Evolutionary conservation across 2,329 filamentous ascomycete genomes (phyloP).

Genomic region (Phoma sp.): DNA sequence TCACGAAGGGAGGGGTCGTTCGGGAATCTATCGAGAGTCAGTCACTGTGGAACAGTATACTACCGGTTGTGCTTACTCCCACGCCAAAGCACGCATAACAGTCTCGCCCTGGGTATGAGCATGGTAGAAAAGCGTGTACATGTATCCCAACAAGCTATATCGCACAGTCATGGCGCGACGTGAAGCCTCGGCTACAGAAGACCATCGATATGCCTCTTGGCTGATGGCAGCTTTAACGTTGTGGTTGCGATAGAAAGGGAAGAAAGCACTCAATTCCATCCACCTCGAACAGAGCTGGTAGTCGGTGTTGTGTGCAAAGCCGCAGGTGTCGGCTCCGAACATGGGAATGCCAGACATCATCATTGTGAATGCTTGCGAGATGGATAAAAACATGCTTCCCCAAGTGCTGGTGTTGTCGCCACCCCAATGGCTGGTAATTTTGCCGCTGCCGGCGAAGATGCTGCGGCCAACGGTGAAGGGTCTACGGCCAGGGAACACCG

Average conservation of each 20-base stretch:
- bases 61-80: constrained; percentile 54
- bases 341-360: constrained; percentile 74
- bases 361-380: constrained; percentile 75
- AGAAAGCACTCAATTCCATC: constrained; percentile 75
- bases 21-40: constrained; percentile 56
- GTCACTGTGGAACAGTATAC: background rate
- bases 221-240: constrained; percentile 64
- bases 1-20: constrained; percentile 67
- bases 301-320: constrained; percentile 68
- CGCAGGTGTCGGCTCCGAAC: constrained; percentile 67
- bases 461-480: constrained; percentile 21
- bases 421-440: constrained; percentile 61
- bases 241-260: constrained; percentile 78
- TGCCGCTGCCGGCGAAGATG: constrained; percentile 22
- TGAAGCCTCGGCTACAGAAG: constrained; percentile 65
- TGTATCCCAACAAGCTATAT: constrained; percentile 71
- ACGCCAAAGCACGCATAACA: constrained; percentile 72
- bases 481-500: constrained; percentile 58
- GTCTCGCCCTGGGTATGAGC: constrained; percentile 70
- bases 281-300: constrained; percentile 73
- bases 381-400: constrained; percentile 74
- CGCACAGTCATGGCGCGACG: constrained; percentile 69
- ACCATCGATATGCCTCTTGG: constrained; percentile 75
- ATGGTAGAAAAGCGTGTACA: constrained; percentile 72
- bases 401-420: constrained; percentile 71